These are phyloP conservation scores for Tilletia setariae DNA, from an alignment of 1,284 basidiomycete species.

Conservation along the genomic window DNA sequence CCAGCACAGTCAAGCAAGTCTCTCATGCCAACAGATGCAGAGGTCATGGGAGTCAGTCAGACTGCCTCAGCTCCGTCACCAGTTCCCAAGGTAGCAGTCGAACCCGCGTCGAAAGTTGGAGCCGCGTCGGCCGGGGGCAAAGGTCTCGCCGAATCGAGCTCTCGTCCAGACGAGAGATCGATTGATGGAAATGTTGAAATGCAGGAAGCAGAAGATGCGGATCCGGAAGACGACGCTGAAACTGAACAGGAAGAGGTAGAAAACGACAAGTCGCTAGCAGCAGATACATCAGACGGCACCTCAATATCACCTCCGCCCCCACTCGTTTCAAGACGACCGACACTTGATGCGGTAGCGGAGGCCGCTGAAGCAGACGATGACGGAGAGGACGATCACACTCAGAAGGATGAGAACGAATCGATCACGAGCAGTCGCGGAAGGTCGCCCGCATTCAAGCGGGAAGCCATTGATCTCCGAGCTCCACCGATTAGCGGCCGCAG, in stretches of 20 bases:
- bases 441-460: too few species aligned
- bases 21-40: not conserved
- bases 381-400: not conserved
- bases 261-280: not conserved
- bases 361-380: slow-evolving; percentile 2
- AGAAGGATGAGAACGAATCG: not conserved
- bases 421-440: too few species aligned
- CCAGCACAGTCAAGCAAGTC: slow-evolving; percentile 11
- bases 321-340: not conserved
- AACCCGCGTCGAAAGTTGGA: not conserved
- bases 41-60: slow-evolving; percentile 4
- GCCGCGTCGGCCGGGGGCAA: slow-evolving; percentile 1
- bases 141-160: too few species aligned
- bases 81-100: not conserved
- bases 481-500: too few species aligned
- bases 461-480: too few species aligned
- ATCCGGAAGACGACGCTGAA: not conserved
- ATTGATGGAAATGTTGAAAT: too few species aligned
- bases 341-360: slow-evolving; percentile 8
- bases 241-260: not conserved
- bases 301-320: not conserved
- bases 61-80: not conserved
- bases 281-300: not conserved
- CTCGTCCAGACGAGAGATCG: too few species aligned
- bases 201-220: too few species aligned